Conservation (phyloP, 176 grass and related monocot genomes). For the Metroxylon sagu region DNA sequence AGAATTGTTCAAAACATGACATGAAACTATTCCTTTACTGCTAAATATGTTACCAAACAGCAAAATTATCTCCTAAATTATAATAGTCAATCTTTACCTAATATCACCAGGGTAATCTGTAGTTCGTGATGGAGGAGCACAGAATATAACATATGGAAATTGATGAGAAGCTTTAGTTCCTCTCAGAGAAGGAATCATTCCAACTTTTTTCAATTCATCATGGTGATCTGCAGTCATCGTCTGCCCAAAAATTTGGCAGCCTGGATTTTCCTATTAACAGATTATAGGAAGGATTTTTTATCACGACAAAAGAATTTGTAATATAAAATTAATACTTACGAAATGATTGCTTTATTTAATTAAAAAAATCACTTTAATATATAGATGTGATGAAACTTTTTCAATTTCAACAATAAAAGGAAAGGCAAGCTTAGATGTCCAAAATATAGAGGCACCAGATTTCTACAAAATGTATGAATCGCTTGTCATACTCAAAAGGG, state of each 20-base stretch:
- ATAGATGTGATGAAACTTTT: too few relatives aligned
- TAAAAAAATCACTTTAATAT: too few relatives aligned
- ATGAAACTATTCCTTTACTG: too few relatives aligned
- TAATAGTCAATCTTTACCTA: conserved; percentile 30
- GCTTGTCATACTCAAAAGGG: too few relatives aligned
- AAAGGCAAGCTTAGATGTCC: too few relatives aligned
- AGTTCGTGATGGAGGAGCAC: conserved; percentile 68
- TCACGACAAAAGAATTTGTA: not conserved
- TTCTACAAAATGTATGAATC: too few relatives aligned
- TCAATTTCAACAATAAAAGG: too few relatives aligned
- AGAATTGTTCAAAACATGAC: too few relatives aligned
- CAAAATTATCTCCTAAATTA: too few relatives aligned
- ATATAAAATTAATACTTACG: not conserved
- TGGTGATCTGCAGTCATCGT: conserved; percentile 78
- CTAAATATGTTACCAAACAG: too few relatives aligned
- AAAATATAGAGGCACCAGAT: too few relatives aligned
- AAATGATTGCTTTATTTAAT: too few relatives aligned
- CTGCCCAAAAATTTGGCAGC: conserved; percentile 61
- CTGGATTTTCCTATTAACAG: conserved; percentile 51
- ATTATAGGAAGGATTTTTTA: not conserved
- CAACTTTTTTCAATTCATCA: conserved; percentile 49
- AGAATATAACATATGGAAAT: conserved; percentile 76
- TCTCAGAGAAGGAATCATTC: conserved; percentile 58
- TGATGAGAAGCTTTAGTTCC: conserved; percentile 31
- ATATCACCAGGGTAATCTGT: conserved; percentile 69